Conservation (phyloP, 2,329 filamentous ascomycete genomes). For the Xylariaceae sp. region DNA sequence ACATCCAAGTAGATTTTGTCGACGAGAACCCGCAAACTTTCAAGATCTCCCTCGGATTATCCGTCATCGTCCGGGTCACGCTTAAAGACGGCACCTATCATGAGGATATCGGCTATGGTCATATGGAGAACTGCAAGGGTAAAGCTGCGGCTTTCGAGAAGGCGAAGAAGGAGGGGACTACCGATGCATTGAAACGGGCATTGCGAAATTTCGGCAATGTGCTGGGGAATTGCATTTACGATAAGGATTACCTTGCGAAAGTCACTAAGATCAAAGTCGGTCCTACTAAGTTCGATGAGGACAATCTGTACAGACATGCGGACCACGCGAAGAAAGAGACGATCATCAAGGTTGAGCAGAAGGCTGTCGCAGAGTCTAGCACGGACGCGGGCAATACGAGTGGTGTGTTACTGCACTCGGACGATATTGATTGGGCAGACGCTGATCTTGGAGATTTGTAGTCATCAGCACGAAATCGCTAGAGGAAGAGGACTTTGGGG, state of each 20-base stretch:
- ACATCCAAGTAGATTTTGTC: conserved; percentile 92
- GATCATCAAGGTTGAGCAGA: conserved; percentile 18
- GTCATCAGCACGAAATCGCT: conserved; percentile 20
- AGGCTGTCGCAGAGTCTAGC: conserved; percentile 31
- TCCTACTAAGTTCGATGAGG: conserved; percentile 72
- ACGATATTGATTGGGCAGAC: conserved; percentile 31
- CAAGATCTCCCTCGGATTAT: conserved; percentile 80
- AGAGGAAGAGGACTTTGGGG: conserved; percentile 37
- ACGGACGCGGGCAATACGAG: conserved; percentile 19
- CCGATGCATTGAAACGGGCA: conserved; percentile 86
- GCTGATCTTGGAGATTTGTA: conserved; percentile 32
- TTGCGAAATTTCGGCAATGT: conserved; percentile 93
- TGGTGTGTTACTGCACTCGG: conserved; percentile 45
- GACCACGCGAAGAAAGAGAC: conserved; percentile 66
- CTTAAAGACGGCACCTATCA: conserved; percentile 93
- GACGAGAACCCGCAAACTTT: conserved; percentile 77
- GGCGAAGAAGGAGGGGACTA: conserved; percentile 96
- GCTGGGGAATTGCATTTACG: conserved; percentile 96
- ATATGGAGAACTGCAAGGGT: conserved; percentile 92
- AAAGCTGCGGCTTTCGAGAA: conserved; percentile 98
- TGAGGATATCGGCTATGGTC: conserved; percentile 95
- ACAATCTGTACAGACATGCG: conserved; percentile 75
- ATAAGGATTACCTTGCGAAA: conserved; percentile 87
- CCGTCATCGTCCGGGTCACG: conserved; percentile 86
- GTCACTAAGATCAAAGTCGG: conserved; percentile 85